phyloP scores from a whole-genome alignment of 78 protist species.

The Polysphondylium violaceum region DNA sequence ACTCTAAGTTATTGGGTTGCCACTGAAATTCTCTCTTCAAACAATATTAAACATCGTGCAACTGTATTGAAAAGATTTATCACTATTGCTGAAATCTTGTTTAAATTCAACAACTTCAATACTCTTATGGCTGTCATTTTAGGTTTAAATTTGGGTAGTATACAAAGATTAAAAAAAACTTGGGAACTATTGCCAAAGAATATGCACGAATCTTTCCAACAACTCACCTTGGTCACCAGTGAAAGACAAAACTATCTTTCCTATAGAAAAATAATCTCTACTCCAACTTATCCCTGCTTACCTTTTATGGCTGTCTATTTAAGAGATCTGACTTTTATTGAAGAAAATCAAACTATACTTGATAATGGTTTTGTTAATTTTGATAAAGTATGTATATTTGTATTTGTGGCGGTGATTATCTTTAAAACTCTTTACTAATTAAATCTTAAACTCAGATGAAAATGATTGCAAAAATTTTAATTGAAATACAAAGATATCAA shows the following conservation, averaged over 20 bases:
- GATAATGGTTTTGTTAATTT: conserved; percentile 61
- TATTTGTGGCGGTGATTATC: background rate
- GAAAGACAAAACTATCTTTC: conserved; percentile 50
- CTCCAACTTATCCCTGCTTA: conserved; percentile 40
- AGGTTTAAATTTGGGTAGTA: conserved; percentile 48
- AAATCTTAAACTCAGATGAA: conserved; percentile 16
- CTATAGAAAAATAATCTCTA: conserved; percentile 29
- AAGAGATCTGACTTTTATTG: conserved; percentile 48
- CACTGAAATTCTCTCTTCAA: conserved; percentile 49
- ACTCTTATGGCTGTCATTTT: conserved; percentile 35
- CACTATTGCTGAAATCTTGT: conserved; percentile 34
- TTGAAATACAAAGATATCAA: conserved; percentile 57
- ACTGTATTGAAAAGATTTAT: conserved; percentile 53
- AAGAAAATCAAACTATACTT: conserved; percentile 28
- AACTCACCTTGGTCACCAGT: conserved; percentile 6
- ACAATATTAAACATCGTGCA: conserved; percentile 45
- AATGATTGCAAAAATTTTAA: conserved; percentile 58
- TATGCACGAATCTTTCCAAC: conserved; percentile 28
- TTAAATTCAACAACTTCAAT: conserved; percentile 55
- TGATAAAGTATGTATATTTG: background rate
- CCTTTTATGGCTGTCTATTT: conserved; percentile 67
- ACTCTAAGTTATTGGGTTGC: conserved; percentile 75
- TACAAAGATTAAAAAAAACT: conserved; percentile 57
- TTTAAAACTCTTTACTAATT: background rate
- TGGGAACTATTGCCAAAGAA: conserved; percentile 63